A percentile compares a stretch with the other conserved stretches of the same genome.
phyloP scores from a whole-genome alignment of 495 filamentous ascomycete species.

The Podospora pseudoanserina region DNA sequence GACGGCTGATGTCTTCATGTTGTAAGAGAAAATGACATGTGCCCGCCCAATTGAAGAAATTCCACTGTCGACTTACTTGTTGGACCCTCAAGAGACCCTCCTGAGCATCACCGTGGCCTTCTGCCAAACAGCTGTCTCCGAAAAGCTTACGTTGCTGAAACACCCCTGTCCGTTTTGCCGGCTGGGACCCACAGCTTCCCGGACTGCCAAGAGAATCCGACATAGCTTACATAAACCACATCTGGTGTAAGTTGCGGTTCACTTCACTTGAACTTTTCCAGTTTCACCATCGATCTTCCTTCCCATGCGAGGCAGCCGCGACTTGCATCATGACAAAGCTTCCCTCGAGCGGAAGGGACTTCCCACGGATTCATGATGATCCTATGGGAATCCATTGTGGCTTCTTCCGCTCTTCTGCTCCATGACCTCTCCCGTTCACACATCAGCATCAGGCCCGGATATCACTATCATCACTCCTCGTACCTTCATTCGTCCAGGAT shows the following conservation, averaged over 20 bases:
- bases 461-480: background rate
- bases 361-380: background rate
- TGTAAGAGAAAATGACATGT: slow-evolving; percentile 35
- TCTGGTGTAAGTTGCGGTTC: background rate
- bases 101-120: slow-evolving; percentile 34
- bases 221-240: background rate
- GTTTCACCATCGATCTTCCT: background rate
- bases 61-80: slow-evolving; percentile 10
- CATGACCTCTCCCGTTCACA: background rate
- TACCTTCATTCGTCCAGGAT: background rate
- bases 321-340: background rate
- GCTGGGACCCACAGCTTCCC: background rate
- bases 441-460: background rate
- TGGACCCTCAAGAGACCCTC: slow-evolving; percentile 17
- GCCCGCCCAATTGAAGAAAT: slow-evolving; percentile 18
- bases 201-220: background rate
- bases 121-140: slow-evolving; percentile 26
- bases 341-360: background rate
- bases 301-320: background rate
- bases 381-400: background rate
- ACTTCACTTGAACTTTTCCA: background rate
- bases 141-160: slow-evolving; percentile 43
- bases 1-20: slow-evolving; percentile 53
- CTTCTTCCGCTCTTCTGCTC: background rate
- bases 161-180: slow-evolving; percentile 20